Base-by-base conservation (phyloP, 768 basidiomycete genomes). In the Mycena amicta region DNA sequence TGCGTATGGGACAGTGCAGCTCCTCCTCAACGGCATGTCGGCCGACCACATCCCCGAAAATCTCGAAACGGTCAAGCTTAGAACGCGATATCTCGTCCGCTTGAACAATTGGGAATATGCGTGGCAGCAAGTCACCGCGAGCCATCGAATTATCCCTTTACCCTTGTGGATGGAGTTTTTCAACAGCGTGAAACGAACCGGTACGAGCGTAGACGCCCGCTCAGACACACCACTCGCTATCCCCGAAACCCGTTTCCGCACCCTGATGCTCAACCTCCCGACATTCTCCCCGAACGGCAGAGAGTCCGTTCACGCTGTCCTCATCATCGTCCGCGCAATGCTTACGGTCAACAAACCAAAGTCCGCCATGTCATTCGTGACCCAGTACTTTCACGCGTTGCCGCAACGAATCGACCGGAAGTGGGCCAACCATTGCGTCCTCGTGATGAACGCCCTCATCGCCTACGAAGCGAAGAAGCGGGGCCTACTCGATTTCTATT, bases 131-230 rank as follows among this genome's bases (percentile, higher is more conserved):
- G 74, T 77, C 26, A 65, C 72, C 62, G 50, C 67, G 45, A 59
- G 70, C 28, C 47, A 69, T 26, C 53, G 60, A 18, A 26, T 54
- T 18, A 62, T 71, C 29, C 71, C 71, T 11, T 62, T 68, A 16
- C 23, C 61, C 23, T 69, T 90, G 51, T 89, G 86, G 88, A 57
- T 83, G 43, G 87, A 90, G 60, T 82, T 90, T 62, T 81, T 84
- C 62, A 75, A 77, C 47, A 74, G 76, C 18, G 65, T 70, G 60
- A 78, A 77, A 54, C 70, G 73, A 51, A 73, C 50, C 59, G 53
- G 28, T n/a, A n/a, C n/a, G n/a, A n/a, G n/a, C n/a, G n/a, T n/a
- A n/a, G n/a, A n/a, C n/a, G n/a, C n/a, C n/a, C n/a, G n/a, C n/a
- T n/a, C n/a, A 37, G 18, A 18, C 33, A 18, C 33, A 37, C 11